phyloP scores from a whole-genome alignment of 306 rosid species.

The Cotoneaster glaucophyllus region DNA sequence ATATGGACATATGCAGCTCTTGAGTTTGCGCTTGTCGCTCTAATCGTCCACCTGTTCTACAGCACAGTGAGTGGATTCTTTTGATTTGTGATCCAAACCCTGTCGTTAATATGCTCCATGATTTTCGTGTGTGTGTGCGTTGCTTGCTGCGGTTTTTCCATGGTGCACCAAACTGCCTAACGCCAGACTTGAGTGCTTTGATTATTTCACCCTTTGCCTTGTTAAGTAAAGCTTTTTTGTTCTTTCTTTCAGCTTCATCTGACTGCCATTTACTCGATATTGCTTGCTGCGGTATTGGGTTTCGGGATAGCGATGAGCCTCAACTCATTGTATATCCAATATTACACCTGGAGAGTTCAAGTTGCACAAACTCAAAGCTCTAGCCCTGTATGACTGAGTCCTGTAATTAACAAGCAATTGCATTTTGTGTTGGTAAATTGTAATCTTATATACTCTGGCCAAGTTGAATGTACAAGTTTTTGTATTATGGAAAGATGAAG shows the following conservation, averaged over 20 bases:
- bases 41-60: slow-evolving; percentile 67
- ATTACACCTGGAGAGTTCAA: slow-evolving; percentile 59
- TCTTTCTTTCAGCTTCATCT: slow-evolving; percentile 56
- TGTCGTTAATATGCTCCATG: background rate
- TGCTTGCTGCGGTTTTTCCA: background rate
- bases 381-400: slow-evolving; percentile 41
- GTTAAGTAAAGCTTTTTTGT: slow-evolving; percentile 5
- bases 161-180: background rate
- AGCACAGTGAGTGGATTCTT: slow-evolving; percentile 45
- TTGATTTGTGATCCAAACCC: slow-evolving; percentile 6
- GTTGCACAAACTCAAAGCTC: slow-evolving; percentile 33
- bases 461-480: background rate
- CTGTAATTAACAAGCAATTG: background rate
- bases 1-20: slow-evolving; percentile 98
- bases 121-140: background rate
- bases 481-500: background rate
- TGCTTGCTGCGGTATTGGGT: slow-evolving; percentile 70
- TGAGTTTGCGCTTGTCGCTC: slow-evolving; percentile 87
- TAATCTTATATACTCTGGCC: background rate
- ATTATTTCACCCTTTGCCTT: background rate
- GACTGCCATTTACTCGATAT: slow-evolving; percentile 56
- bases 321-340: slow-evolving; percentile 58
- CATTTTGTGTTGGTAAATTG: background rate
- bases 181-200: background rate
- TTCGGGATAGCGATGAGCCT: slow-evolving; percentile 73